Conservation (phyloP, 225 moss, liverwort and hornwort genomes). For the Thuidium tamariscinum region DNA sequence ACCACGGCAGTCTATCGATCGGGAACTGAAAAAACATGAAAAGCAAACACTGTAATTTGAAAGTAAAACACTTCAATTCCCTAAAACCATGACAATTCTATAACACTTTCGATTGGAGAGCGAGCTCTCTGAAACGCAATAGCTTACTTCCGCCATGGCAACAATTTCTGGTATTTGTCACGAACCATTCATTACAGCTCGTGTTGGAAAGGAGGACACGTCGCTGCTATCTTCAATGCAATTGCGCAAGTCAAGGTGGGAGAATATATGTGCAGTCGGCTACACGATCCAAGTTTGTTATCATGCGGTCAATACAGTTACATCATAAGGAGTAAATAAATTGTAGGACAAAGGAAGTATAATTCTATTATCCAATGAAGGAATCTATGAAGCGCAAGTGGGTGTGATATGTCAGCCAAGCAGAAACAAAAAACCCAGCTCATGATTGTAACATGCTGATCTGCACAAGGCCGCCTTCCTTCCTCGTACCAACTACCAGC, state of each 20-base stretch:
- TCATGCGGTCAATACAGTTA: neutral
- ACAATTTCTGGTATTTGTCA: neutral
- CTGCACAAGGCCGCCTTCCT: neutral
- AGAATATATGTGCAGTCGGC: neutral
- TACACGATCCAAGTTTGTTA: neutral
- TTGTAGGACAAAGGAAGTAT: neutral
- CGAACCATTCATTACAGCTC: neutral
- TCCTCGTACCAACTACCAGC: too few species aligned
- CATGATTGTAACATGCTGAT: slow-evolving; percentile 35
- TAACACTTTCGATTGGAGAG: neutral
- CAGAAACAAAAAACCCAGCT: slow-evolving; percentile 1
- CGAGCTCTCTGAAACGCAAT: neutral
- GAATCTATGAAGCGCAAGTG: neutral
- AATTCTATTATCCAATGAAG: neutral
- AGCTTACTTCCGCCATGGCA: neutral
- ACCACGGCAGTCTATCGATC: neutral
- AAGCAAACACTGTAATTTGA: too few species aligned
- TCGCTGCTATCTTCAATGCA: neutral
- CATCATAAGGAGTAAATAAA: neutral
- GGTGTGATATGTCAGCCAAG: slow-evolving; percentile 11
- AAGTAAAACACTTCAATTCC: neutral
- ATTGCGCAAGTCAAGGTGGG: neutral
- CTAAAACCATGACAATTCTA: too few species aligned
- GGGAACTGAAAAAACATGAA: neutral
- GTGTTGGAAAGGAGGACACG: neutral